Base-by-base conservation (phyloP, 179 eudicot genomes). In the Spinacia oleracea region DNA sequence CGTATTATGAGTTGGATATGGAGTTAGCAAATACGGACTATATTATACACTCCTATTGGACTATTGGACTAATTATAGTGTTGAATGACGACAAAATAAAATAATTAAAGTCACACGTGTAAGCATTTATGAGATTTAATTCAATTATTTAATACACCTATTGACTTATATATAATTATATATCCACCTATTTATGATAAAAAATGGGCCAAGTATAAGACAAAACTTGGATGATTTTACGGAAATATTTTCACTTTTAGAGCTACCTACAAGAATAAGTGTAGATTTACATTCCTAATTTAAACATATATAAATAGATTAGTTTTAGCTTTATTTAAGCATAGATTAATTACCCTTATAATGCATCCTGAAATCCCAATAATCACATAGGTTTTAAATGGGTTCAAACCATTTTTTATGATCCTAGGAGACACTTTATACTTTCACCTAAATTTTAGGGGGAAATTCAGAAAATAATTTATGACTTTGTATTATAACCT, bases 101-200 rank as follows among this genome's bases (percentile, higher is more conserved):
- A 59, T 31, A 35, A 56, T 45, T 31, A 56, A 20, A 72, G 35
- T 68, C 72, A 82, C 81, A 82, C 81, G 81, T 82, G 78, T 78
- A 67, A 59, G 72, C 81, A 82, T 82, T 82, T 78, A 82, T 82
- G 29, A 74, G 16, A 35, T 29, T 34, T 10, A 32, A 34, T 82
- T 73, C 78, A 55, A 77, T 81, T 53, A 73, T 73, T 73, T 50
- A 60, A 81, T 76, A 55, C 56, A 73, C 75, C 62, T 31, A 56
- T 55, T 55, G 35, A 25, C 70, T 20, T 35, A 55, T 77, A 68
- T 40, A 66, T 43, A 43, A 25, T 4, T 77, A 68, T 40, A 66
- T 43, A 43, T 38, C 9, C 23, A 23, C 35, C 50, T 48, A 34
- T 70, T 31, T 32, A n/a, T 1, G 23, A 8, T 46, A 27, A 4